A percentile compares a stretch with the other conserved stretches of the same genome.
Conservation (phyloP, 2,329 filamentous ascomycete species). For the Diaporthe sp. region DNA sequence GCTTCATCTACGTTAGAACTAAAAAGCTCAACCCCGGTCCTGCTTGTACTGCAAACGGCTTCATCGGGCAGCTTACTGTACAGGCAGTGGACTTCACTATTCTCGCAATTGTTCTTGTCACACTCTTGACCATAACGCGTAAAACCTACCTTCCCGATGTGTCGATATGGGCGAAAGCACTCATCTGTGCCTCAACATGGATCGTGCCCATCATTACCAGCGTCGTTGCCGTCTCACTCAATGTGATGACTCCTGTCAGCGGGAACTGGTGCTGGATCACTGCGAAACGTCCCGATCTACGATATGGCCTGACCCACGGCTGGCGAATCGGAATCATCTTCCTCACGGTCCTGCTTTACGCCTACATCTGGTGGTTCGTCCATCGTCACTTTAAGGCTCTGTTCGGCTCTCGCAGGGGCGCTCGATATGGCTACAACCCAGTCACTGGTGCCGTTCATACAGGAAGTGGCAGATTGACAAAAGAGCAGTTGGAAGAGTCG, state of each 20-base stretch:
- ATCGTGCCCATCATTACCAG: slow-evolving; percentile 56
- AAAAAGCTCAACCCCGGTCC: slow-evolving; percentile 48
- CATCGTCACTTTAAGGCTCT: slow-evolving; percentile 35
- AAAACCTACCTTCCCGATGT: slow-evolving; percentile 51
- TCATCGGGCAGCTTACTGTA: slow-evolving; percentile 60
- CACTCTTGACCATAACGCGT: slow-evolving; percentile 44
- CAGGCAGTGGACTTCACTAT: slow-evolving; percentile 60
- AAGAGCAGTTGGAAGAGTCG: slow-evolving; percentile 14
- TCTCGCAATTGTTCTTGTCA: slow-evolving; percentile 58
- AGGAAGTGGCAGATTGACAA: not conserved
- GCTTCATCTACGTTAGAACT: slow-evolving; percentile 51
- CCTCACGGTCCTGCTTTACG: slow-evolving; percentile 57
- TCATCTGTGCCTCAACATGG: slow-evolving; percentile 57
- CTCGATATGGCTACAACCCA: slow-evolving; percentile 11
- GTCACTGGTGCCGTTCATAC: slow-evolving; percentile 17
- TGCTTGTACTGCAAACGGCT: slow-evolving; percentile 59
- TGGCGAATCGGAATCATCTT: slow-evolving; percentile 61
- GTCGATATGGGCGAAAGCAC: slow-evolving; percentile 48
- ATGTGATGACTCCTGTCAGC: slow-evolving; percentile 53
- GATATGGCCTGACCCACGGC: slow-evolving; percentile 60
- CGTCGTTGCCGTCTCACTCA: slow-evolving; percentile 48
- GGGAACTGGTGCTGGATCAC: slow-evolving; percentile 62
- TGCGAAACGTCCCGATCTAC: slow-evolving; percentile 51
- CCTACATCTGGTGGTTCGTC: slow-evolving; percentile 58
- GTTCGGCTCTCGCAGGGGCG: slow-evolving; percentile 15